phyloP scores from a whole-genome alignment of 371 early-diverging fungal genomes.

The Actinomucor elegans region DNA sequence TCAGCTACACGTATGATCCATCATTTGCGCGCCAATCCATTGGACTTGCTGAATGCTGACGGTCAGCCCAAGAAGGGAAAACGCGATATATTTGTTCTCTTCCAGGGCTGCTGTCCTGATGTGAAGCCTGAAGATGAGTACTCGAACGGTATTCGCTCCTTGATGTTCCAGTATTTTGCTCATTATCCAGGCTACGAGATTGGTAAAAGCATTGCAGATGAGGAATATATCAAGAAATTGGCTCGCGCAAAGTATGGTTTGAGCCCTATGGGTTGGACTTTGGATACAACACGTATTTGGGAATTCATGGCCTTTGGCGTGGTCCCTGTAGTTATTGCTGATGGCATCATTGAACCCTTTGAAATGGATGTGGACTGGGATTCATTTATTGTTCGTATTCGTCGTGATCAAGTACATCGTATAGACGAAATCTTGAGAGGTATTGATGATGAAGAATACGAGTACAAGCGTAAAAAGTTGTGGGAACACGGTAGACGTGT shows the following conservation, averaged over 20 bases:
- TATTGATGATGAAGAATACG: slow-evolving; percentile 49
- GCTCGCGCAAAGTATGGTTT: slow-evolving; percentile 52
- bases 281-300: slow-evolving; percentile 58
- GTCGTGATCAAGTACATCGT: slow-evolving; percentile 52
- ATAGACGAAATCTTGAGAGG: slow-evolving; percentile 47
- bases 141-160: slow-evolving; percentile 54
- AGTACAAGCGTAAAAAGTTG: slow-evolving; percentile 40
- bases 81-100: slow-evolving; percentile 48
- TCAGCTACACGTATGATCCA: slow-evolving; percentile 51
- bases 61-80: slow-evolving; percentile 40
- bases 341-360: slow-evolving; percentile 57
- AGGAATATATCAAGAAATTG: slow-evolving; percentile 42
- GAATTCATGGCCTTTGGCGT: slow-evolving; percentile 62
- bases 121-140: slow-evolving; percentile 43
- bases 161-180: slow-evolving; percentile 41
- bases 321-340: slow-evolving; percentile 57
- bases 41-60: slow-evolving; percentile 25
- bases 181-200: slow-evolving; percentile 51
- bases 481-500: slow-evolving; percentile 56
- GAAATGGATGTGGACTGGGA: slow-evolving; percentile 62
- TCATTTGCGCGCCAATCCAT: slow-evolving; percentile 32
- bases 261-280: slow-evolving; percentile 57
- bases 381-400: slow-evolving; percentile 47
- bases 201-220: slow-evolving; percentile 32
- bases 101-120: slow-evolving; percentile 50